Conservation (phyloP, 768 basidiomycete genomes). For the Pulveroboletus sp. region DNA sequence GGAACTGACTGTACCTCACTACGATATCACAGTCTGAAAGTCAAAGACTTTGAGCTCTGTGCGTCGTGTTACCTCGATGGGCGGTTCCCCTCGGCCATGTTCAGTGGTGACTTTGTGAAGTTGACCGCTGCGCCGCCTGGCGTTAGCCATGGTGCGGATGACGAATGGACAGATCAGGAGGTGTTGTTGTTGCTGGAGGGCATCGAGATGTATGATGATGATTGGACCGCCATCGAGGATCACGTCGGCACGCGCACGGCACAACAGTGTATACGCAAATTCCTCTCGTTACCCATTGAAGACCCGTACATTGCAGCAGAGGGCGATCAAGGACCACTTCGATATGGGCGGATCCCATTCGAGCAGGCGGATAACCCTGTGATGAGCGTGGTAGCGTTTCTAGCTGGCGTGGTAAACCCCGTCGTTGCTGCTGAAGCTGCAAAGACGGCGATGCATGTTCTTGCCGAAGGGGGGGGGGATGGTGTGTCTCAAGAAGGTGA, state of each 20-base stretch:
- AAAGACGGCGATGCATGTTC: constrained; percentile 78
- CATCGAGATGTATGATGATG: constrained; percentile 97
- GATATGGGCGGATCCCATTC: constrained; percentile 81
- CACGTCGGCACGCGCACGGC: constrained; percentile 89
- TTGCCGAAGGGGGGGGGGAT: constrained; percentile 47
- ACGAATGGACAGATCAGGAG: constrained; percentile 91
- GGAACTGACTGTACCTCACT: constrained; percentile 86
- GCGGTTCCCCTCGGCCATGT: constrained; percentile 94
- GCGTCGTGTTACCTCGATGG: constrained; percentile 92
- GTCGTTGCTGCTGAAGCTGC: constrained; percentile 92
- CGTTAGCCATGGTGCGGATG: constrained; percentile 38
- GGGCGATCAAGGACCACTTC: constrained; percentile 67
- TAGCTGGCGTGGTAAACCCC: constrained; percentile 88
- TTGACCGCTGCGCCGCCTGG: constrained; percentile 44
- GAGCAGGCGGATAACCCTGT: constrained; percentile 96
- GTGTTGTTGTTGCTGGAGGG: constrained; percentile 86
- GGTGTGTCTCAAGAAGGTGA: constrained; percentile 39
- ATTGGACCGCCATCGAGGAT: constrained; percentile 89
- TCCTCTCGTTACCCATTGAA: constrained; percentile 94
- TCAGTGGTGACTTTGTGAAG: constrained; percentile 95
- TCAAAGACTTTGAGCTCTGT: constrained; percentile 88
- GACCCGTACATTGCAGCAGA: constrained; percentile 84
- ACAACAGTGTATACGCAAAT: constrained; percentile 94
- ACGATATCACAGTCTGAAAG: constrained; percentile 91
- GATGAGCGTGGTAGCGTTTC: constrained; percentile 96